These are phyloP conservation scores for Vicia sativa DNA, from an alignment of 306 rosid genomes.

Conservation along the genomic window DNA sequence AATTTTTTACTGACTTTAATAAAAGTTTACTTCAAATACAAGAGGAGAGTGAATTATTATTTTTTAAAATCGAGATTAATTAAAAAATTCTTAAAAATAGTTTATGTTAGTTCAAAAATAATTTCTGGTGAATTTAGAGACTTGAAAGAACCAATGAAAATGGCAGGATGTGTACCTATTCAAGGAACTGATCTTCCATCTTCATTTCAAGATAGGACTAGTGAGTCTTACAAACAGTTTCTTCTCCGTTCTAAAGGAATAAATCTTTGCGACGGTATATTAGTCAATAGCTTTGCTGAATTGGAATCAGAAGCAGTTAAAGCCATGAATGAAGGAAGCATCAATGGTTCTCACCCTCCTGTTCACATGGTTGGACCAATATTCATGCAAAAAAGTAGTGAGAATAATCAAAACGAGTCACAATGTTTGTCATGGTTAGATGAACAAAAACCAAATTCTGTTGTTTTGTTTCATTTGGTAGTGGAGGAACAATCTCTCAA, in stretches of 20 bases:
- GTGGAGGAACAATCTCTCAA: conserved; percentile 25
- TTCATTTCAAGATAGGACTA: conserved; percentile 30
- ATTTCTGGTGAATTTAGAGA: conserved; percentile 31
- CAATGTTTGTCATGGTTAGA: conserved; percentile 19
- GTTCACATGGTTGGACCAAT: conserved; percentile 48
- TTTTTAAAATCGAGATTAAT: too few relatives aligned
- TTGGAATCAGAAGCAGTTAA: conserved; percentile 27
- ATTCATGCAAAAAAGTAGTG: conserved; percentile 11
- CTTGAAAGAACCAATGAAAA: conserved; percentile 6
- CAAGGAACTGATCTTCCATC: conserved; percentile 37
- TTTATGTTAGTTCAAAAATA: too few relatives aligned
- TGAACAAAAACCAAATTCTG: conserved; percentile 18
- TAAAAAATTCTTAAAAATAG: too few relatives aligned
- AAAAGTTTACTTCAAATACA: too few relatives aligned
- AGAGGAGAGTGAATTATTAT: too few relatives aligned
- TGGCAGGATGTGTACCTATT: conserved; percentile 42
- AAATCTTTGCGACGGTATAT: conserved; percentile 20
- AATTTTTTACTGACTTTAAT: too few relatives aligned
- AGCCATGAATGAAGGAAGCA: conserved; percentile 11
- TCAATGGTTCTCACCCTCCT: not conserved
- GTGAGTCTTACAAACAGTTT: conserved; percentile 30
- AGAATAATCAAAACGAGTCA: not conserved
- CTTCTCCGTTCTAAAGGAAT: conserved; percentile 2
- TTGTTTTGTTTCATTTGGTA: conserved; percentile 22
- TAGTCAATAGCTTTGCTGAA: conserved; percentile 40